phyloP scores from a whole-genome alignment of 495 filamentous ascomycete genomes.

The Amniculicola lignicola region DNA sequence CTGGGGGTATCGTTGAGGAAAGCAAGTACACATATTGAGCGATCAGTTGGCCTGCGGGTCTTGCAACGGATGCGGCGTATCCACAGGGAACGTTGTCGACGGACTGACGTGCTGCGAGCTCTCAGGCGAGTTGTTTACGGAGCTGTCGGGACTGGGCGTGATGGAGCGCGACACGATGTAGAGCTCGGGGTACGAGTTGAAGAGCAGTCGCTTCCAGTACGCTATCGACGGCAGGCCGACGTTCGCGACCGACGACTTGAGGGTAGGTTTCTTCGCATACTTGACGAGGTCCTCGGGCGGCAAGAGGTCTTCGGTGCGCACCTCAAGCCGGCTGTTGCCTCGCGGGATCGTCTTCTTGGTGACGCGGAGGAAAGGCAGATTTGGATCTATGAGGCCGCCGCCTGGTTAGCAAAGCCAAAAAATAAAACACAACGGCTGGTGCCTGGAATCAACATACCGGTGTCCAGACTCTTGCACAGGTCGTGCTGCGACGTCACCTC shows the following conservation, averaged over 20 bases:
- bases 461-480: constrained; percentile 38
- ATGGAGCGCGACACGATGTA: constrained; percentile 38
- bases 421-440: not conserved
- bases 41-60: constrained; percentile 9
- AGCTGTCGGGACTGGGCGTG: constrained; percentile 30
- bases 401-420: constrained; percentile 15
- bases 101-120: constrained; percentile 35
- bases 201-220: constrained; percentile 40
- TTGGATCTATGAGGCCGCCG: constrained; percentile 33
- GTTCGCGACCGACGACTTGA: constrained; percentile 39
- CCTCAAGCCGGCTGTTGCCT: constrained; percentile 38
- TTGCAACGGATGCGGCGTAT: constrained; percentile 18
- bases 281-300: constrained; percentile 34
- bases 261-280: constrained; percentile 39
- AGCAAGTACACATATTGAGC: not conserved
- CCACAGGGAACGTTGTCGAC: constrained; percentile 25
- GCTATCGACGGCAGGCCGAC: constrained; percentile 39
- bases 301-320: constrained; percentile 41
- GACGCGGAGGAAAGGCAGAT: constrained; percentile 33
- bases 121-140: constrained; percentile 31
- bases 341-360: constrained; percentile 42
- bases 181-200: constrained; percentile 40
- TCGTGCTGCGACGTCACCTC: constrained; percentile 38
- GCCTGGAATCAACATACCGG: constrained; percentile 32
- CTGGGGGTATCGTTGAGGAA: not conserved